Evolutionary conservation across 1,139 yeast genomes (phyloP).

Genomic region (Yamadazyma sp.): DNA sequence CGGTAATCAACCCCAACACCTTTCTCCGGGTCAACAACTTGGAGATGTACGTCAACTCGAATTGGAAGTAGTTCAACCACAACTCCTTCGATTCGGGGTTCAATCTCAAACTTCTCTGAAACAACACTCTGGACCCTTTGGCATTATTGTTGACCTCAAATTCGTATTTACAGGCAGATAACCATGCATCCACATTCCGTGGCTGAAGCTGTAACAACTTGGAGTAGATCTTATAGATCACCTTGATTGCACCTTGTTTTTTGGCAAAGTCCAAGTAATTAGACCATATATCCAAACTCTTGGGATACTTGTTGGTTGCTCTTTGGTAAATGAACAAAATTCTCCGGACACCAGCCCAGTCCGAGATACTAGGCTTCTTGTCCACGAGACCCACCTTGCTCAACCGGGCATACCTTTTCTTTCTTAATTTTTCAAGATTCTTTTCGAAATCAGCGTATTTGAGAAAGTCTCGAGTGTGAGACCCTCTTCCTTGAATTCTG

Average conservation of each 20-base stretch:
- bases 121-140: conserved; percentile 80
- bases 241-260: conserved; percentile 69
- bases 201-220: conserved; percentile 85
- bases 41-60: conserved; percentile 83
- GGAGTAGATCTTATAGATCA: conserved; percentile 79
- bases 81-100: conserved; percentile 70
- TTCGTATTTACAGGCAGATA: conserved; percentile 92
- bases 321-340: conserved; percentile 82
- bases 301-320: conserved; percentile 78
- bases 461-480: conserved; percentile 74
- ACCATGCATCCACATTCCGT: conserved; percentile 88
- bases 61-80: conserved; percentile 85
- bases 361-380: conserved; percentile 64
- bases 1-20: conserved; percentile 74
- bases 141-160: conserved; percentile 86
- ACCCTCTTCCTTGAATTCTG: conserved; percentile 80
- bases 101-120: conserved; percentile 83
- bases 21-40: conserved; percentile 81
- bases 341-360: conserved; percentile 85
- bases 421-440: conserved; percentile 75
- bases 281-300: conserved; percentile 76
- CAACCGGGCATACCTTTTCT: conserved; percentile 67
- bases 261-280: conserved; percentile 74
- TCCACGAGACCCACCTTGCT: conserved; percentile 51
- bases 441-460: conserved; percentile 80